A percentile compares a stretch with the other conserved stretches of the same genome.
phyloP scores from a whole-genome alignment of 148 eudicot species.

The Rhododendron ferrugineum region DNA sequence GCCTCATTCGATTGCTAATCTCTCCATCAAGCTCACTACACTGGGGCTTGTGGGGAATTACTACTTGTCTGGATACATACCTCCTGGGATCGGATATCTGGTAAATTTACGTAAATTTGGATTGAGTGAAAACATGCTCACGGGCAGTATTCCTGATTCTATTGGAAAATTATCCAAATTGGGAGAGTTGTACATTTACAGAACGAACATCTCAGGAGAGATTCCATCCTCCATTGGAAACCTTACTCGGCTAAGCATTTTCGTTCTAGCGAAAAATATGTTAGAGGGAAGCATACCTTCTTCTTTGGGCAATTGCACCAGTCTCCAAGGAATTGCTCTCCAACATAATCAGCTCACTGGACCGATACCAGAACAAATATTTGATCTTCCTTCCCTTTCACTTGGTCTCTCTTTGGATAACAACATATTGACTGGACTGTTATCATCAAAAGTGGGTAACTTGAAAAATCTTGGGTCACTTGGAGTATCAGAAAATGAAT shows the following conservation, averaged over 20 bases:
- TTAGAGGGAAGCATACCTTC: conserved; percentile 18
- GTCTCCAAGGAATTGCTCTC: conserved; percentile 2
- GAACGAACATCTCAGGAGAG: conserved; percentile 9
- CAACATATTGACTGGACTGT: conserved; percentile 12
- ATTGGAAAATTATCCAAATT: conserved; percentile 11
- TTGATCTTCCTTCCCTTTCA: conserved; percentile 12
- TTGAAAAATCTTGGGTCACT: conserved; percentile 3
- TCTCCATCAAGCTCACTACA: conserved; percentile 3
- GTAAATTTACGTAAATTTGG: background rate
- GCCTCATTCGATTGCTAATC: conserved; percentile 14
- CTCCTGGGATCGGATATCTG: conserved; percentile 10
- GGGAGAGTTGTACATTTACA: background rate
- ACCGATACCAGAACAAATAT: background rate
- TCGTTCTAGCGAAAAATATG: background rate
- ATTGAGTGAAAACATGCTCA: conserved; percentile 9
- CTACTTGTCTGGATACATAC: conserved; percentile 18
- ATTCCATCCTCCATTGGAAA: conserved; percentile 22
- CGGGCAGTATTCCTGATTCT: conserved; percentile 13
- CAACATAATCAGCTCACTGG: conserved; percentile 4
- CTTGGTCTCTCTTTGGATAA: background rate
- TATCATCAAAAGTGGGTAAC: conserved; percentile 20
- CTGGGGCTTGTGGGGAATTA: conserved; percentile 1
- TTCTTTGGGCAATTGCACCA: conserved; percentile 13
- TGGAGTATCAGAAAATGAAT: conserved; percentile 13
- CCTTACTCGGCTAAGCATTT: background rate